These are phyloP conservation scores for Saccharomyces hybrid DNA, from an alignment of 1,139 yeast genomes.

Conservation along the genomic window DNA sequence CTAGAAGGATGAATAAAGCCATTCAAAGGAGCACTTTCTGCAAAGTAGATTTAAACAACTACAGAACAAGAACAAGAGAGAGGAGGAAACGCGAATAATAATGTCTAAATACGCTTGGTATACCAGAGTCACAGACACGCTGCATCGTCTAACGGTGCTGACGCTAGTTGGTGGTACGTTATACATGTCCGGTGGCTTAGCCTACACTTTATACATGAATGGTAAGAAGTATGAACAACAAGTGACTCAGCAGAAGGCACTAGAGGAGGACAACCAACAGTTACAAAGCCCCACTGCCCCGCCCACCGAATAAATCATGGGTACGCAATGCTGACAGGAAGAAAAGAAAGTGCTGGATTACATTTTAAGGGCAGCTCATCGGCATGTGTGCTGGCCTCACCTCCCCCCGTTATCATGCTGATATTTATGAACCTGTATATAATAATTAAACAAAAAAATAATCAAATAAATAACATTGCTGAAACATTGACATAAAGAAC, in stretches of 20 bases:
- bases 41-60: background rate
- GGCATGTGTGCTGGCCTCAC: background rate
- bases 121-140: slow-evolving; percentile 66
- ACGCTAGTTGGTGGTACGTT: slow-evolving; percentile 65
- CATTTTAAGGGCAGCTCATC: background rate
- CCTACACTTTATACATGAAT: slow-evolving; percentile 55
- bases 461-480: background rate
- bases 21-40: background rate
- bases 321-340: background rate
- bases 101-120: slow-evolving; percentile 62
- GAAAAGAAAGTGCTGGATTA: background rate
- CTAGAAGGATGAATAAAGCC: background rate
- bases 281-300: slow-evolving; percentile 6
- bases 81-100: background rate
- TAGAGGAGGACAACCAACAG: slow-evolving; percentile 10
- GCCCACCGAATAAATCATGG: slow-evolving; percentile 9
- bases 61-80: background rate
- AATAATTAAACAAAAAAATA: background rate
- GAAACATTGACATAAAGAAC: background rate
- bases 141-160: slow-evolving; percentile 75
- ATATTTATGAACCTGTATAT: background rate
- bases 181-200: slow-evolving; percentile 52
- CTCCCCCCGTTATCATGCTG: background rate
- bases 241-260: slow-evolving; percentile 31
- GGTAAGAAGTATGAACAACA: slow-evolving; percentile 42